Conservation (phyloP, 345 rosid genomes). For the Salix caprea region DNA sequence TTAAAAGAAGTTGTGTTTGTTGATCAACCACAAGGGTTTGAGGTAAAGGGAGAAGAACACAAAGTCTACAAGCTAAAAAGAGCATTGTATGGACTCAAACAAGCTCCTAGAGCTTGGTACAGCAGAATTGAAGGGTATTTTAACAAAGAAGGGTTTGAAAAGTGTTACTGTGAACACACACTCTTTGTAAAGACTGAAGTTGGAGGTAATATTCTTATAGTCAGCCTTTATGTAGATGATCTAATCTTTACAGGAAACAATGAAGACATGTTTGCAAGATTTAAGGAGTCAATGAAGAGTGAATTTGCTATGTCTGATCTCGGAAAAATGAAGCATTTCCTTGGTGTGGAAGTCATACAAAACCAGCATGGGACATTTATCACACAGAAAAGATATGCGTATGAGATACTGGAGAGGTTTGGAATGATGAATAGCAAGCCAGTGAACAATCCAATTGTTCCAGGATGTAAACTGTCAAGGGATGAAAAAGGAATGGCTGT, state of each 20-base stretch:
- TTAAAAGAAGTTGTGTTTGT: background rate
- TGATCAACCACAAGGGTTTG: background rate
- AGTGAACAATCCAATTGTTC: background rate
- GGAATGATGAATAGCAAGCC: background rate
- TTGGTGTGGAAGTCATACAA: background rate
- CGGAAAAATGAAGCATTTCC: background rate
- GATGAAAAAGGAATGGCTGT: background rate
- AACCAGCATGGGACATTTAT: background rate
- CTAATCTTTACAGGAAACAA: background rate
- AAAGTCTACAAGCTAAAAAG: background rate
- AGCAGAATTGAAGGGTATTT: background rate
- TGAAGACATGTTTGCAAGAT: background rate
- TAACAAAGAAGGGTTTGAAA: background rate
- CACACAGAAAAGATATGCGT: background rate
- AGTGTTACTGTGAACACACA: background rate
- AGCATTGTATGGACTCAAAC: background rate
- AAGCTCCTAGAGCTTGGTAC: background rate
- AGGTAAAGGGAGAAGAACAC: background rate
- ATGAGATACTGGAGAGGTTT: background rate
- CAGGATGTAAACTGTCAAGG: background rate
- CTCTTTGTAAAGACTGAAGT: background rate
- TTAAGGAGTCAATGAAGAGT: background rate
- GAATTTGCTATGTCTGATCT: background rate
- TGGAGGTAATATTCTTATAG: background rate
- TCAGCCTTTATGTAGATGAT: background rate